These are phyloP conservation scores for Ichthyophthirius multifiliis DNA, from an alignment of 169 alveolate genomes.

Conservation along the genomic window DNA sequence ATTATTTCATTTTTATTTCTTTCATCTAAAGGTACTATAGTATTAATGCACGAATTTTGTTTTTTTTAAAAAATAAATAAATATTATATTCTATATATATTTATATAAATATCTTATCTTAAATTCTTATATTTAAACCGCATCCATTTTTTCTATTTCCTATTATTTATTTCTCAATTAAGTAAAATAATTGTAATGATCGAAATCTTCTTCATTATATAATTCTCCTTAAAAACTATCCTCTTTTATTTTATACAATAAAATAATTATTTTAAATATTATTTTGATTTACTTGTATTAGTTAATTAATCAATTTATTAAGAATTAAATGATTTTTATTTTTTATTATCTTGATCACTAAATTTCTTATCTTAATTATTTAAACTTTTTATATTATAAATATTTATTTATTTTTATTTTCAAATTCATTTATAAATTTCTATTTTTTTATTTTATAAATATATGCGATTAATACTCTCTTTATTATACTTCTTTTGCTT, in stretches of 20 bases:
- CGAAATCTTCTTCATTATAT: conserved; percentile 46
- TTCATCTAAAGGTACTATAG: not conserved
- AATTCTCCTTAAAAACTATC: conserved; percentile 21
- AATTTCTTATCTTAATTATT: too few species aligned
- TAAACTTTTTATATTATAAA: too few species aligned
- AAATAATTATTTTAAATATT: not conserved
- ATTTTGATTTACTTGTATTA: too few species aligned
- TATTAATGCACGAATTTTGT: not conserved
- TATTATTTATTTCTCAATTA: conserved; percentile 18
- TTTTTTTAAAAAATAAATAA: not conserved
- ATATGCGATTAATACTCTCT: too few species aligned
- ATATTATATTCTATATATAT: not conserved
- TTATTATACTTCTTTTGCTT: too few species aligned
- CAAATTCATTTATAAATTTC: too few species aligned
- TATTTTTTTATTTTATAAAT: too few species aligned
- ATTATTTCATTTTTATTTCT: not conserved
- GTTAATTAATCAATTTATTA: too few species aligned
- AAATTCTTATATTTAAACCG: conserved; percentile 14
- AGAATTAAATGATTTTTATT: too few species aligned
- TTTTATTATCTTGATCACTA: too few species aligned
- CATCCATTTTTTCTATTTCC: conserved; percentile 2
- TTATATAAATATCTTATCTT: conserved; percentile 6
- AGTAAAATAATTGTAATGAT: conserved; percentile 32
- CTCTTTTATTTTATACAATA: not conserved
- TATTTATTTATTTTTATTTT: too few species aligned